Evolutionary conservation across 2,329 filamentous ascomycete species (phyloP), one percentile per base, ranked within the genome.

Genomic region (Neurospora sp.): DNA sequence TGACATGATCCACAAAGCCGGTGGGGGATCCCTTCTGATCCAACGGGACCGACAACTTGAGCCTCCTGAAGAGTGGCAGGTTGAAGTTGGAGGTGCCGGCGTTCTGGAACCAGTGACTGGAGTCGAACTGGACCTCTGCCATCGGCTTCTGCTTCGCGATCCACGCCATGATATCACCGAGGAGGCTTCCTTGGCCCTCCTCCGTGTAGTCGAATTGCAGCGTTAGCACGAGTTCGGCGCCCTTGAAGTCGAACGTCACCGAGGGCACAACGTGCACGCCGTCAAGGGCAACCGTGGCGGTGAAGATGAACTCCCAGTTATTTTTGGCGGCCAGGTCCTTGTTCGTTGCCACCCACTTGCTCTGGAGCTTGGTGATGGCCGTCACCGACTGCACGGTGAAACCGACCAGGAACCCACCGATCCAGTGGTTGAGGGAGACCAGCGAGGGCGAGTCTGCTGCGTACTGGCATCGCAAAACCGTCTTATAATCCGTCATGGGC

Each of bases 41-140:
- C 43, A n/a, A 33, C 12, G 19, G 28, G 17, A 62, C 39, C 8
- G 41, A 68, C 28, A 68, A 38, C 19, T 28, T 39, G 4, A 68
- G 46, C 41, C 67, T 40, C 39, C 39, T 40, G 12, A 40, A 40
- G 39, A 40, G 12, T 40, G 39, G 39, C 39, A 40, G 39, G 67
- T 19, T 39, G 43, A 36, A 68, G 67, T 17, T 33, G 38, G 33
- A 68, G 11, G 67, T 62, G 67, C 39, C 39, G 39, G 12, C 39
- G 46, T 70, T 28, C 66, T 67, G 8, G 74, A 75, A 1, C 69
- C 69, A 3, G 73, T 77, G 37, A 73, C 77, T 37, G 74, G 78
- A 69, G 76, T 80, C 19, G 12, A 17, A 17, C 67, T 52, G 6
- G 67, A 68, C 39, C 39, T 40, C 39, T 52, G 12, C 12, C 11